Percentiles rank a stretch among this genome's conserved stretches.
These are phyloP conservation scores for Xerocomellus amylosporus DNA, from an alignment of 768 basidiomycete species.

Conservation along the genomic window DNA sequence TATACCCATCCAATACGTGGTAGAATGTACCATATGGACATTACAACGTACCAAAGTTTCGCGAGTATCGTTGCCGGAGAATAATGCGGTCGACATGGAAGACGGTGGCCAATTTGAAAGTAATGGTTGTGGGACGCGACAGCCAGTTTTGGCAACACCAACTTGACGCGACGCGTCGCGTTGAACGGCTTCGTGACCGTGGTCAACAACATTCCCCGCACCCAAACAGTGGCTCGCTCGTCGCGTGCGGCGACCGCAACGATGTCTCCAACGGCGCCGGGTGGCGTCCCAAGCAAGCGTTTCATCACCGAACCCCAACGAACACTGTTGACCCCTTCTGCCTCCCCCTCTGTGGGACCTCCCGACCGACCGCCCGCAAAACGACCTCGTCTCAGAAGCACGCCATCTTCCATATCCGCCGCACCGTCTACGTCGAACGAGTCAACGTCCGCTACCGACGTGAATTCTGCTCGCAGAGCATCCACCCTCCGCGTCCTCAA, in stretches of 20 bases:
- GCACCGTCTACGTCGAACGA: constrained; percentile 28
- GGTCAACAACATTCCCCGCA: constrained; percentile 8
- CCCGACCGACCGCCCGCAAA: constrained; percentile 45
- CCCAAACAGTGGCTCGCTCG: constrained; percentile 1
- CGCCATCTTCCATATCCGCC: constrained; percentile 44
- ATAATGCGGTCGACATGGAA: background rate
- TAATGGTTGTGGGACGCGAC: background rate
- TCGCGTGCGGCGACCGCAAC: constrained; percentile 6
- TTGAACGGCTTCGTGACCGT: constrained; percentile 3
- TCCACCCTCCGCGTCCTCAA: constrained; percentile 52
- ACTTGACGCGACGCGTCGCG: constrained; percentile 12
- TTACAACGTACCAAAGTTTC: background rate
- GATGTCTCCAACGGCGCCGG: constrained; percentile 12
- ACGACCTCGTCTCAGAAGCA: constrained; percentile 46
- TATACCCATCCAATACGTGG: constrained; percentile 15
- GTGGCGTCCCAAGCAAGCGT: background rate
- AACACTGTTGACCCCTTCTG: constrained; percentile 25
- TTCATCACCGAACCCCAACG: constrained; percentile 13
- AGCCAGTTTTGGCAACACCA: constrained; percentile 14
- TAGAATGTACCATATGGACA: constrained; percentile 17
- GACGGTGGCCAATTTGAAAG: background rate
- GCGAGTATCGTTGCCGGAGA: background rate
- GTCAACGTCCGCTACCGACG: constrained; percentile 35
- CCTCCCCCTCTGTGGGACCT: constrained; percentile 29
- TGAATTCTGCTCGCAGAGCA: constrained; percentile 55